Conservation (phyloP, 2,329 filamentous ascomycete species). For the Paracamarosporium sp. region DNA sequence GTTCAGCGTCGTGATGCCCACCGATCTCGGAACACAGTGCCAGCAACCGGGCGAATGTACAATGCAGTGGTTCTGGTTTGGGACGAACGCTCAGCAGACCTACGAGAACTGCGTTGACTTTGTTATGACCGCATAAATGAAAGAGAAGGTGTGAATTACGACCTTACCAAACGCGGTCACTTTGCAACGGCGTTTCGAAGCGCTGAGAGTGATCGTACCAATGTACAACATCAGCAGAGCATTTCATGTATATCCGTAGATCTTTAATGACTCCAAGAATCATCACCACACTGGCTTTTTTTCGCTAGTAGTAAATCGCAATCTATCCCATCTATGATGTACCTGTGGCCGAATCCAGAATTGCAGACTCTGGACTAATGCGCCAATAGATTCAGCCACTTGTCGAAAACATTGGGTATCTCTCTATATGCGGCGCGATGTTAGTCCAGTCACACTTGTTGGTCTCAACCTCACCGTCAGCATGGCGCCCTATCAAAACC, state of each 20-base stretch:
- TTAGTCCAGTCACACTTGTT: too few relatives aligned
- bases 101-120: constrained; percentile 70
- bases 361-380: background rate
- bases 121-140: constrained; percentile 15
- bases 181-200: background rate
- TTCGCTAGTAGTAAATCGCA: background rate
- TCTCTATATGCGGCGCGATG: too few relatives aligned
- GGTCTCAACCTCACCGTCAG: too few relatives aligned
- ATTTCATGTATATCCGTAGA: constrained; percentile 2
- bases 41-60: constrained; percentile 57
- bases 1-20: constrained; percentile 62
- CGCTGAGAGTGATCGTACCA: too few relatives aligned
- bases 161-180: background rate
- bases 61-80: constrained; percentile 70
- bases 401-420: too few relatives aligned
- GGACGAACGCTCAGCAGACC: constrained; percentile 61
- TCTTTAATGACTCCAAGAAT: background rate
- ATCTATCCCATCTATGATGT: background rate
- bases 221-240: background rate
- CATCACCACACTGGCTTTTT: background rate
- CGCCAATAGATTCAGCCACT: too few relatives aligned
- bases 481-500: too few relatives aligned
- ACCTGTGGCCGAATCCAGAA: background rate
- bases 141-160: background rate
- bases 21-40: constrained; percentile 52